Evolutionary conservation across 2,329 filamentous ascomycete genomes (phyloP).

Genomic region (Hypoxylon sp.): DNA sequence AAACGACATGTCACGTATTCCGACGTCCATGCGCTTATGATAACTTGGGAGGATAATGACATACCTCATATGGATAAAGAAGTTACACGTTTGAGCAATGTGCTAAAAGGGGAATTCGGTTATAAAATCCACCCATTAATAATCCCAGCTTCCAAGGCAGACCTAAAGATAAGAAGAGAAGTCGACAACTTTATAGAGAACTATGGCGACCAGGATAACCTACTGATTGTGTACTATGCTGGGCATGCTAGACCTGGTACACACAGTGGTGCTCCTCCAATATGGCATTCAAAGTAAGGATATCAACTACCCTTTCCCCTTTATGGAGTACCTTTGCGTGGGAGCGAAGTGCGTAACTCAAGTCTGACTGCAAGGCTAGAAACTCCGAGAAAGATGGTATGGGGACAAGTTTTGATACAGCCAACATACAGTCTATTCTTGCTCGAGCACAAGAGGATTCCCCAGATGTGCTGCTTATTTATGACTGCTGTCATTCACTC

Average conservation of each 20-base stretch:
- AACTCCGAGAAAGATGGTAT: not conserved
- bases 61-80: not conserved
- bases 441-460: constrained; percentile 4
- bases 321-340: too few relatives aligned
- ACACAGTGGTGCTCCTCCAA: not conserved
- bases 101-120: not conserved
- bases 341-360: too few relatives aligned
- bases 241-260: constrained; percentile 1
- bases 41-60: constrained; percentile 1
- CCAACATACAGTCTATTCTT: constrained; percentile 1
- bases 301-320: not conserved
- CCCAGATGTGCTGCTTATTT: constrained; percentile 1
- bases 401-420: not conserved
- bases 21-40: constrained; percentile 1
- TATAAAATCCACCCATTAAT: not conserved
- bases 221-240: constrained; percentile 7
- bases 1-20: not conserved
- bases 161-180: not conserved
- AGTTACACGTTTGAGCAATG: not conserved
- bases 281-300: constrained; percentile 4
- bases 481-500: constrained; percentile 2
- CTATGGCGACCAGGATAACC: not conserved
- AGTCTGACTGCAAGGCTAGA: too few relatives aligned
- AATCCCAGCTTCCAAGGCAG: not conserved
- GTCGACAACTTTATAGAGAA: constrained; percentile 1